Conservation (phyloP, 2,329 filamentous ascomycete genomes). For the Colletotrichum liriopes region DNA sequence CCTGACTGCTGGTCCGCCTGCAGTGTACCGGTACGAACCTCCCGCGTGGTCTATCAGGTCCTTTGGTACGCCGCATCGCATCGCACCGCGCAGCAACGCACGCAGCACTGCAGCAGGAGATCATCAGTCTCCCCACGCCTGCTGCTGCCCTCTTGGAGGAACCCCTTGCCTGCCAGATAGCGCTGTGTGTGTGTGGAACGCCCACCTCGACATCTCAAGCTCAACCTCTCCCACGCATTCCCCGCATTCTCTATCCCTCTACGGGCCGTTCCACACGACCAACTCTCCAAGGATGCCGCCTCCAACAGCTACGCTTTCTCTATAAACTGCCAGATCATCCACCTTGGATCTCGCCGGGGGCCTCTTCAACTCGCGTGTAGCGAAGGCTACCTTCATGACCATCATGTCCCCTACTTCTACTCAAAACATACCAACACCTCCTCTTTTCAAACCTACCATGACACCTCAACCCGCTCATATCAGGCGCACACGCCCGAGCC, state of each 20-base stretch:
- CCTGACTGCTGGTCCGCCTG: slow-evolving; percentile 35
- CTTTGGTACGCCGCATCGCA: slow-evolving; percentile 34
- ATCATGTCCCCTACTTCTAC: slow-evolving; percentile 52
- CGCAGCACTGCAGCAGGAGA: slow-evolving; percentile 29
- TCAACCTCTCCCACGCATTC: slow-evolving; percentile 39
- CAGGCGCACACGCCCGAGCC: slow-evolving; percentile 61
- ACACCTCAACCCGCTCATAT: slow-evolving; percentile 57
- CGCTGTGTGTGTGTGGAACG: slow-evolving; percentile 40
- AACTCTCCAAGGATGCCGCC: slow-evolving; percentile 45
- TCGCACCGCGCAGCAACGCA: slow-evolving; percentile 30
- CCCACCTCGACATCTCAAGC: slow-evolving; percentile 37
- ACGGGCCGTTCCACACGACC: slow-evolving; percentile 45
- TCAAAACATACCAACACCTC: slow-evolving; percentile 50
- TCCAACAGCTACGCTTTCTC: slow-evolving; percentile 40
- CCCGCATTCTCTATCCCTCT: slow-evolving; percentile 41
- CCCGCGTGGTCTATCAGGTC: slow-evolving; percentile 29
- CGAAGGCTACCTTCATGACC: slow-evolving; percentile 33
- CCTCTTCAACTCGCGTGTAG: slow-evolving; percentile 31
- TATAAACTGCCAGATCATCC: slow-evolving; percentile 43
- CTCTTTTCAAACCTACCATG: slow-evolving; percentile 57
- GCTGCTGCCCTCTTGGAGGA: slow-evolving; percentile 30
- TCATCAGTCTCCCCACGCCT: slow-evolving; percentile 38
- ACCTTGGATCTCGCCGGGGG: slow-evolving; percentile 35
- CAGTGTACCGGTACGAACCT: slow-evolving; percentile 39
- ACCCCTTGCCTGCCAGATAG: slow-evolving; percentile 39